Evolutionary conservation across 768 basidiomycete species (phyloP).

Genomic region (Leccinum imitatum): DNA sequence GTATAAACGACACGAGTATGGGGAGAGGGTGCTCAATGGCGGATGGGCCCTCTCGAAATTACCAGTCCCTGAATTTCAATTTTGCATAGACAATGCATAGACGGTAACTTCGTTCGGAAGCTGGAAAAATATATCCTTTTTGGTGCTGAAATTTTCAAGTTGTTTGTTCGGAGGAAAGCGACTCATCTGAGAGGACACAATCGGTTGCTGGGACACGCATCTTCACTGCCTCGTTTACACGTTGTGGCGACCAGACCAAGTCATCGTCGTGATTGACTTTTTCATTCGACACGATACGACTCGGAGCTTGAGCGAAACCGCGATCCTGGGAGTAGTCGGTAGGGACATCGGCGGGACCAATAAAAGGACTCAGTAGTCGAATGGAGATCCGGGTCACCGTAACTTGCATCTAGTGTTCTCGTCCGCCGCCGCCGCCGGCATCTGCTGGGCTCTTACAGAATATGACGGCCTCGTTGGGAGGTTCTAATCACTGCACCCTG

Average conservation of each 20-base stretch:
- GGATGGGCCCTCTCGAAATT: conserved; percentile 76
- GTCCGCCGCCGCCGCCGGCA: not conserved
- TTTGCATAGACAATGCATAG: too few relatives aligned
- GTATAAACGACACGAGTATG: not conserved
- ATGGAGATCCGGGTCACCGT: not conserved
- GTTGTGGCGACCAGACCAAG: not conserved
- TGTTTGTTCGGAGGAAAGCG: not conserved
- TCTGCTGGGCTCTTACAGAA: not conserved
- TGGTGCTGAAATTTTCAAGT: not conserved
- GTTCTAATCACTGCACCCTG: not conserved
- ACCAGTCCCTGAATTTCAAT: too few relatives aligned
- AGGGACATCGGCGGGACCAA: not conserved
- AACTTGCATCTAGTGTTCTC: not conserved
- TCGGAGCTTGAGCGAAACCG: not conserved
- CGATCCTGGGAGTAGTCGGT: not conserved
- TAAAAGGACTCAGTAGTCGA: not conserved
- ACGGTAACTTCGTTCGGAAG: too few relatives aligned
- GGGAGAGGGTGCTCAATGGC: conserved; percentile 42
- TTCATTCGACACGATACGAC: not conserved
- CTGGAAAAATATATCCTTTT: not conserved
- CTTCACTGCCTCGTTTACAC: not conserved
- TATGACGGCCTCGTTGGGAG: not conserved
- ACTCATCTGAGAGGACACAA: not conserved
- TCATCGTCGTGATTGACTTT: not conserved
- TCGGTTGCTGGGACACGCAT: not conserved